Percentiles rank a stretch among this genome's conserved stretches.
phyloP scores from a whole-genome alignment of 176 grass and related monocot genomes.

The Oryza glumipatula region DNA sequence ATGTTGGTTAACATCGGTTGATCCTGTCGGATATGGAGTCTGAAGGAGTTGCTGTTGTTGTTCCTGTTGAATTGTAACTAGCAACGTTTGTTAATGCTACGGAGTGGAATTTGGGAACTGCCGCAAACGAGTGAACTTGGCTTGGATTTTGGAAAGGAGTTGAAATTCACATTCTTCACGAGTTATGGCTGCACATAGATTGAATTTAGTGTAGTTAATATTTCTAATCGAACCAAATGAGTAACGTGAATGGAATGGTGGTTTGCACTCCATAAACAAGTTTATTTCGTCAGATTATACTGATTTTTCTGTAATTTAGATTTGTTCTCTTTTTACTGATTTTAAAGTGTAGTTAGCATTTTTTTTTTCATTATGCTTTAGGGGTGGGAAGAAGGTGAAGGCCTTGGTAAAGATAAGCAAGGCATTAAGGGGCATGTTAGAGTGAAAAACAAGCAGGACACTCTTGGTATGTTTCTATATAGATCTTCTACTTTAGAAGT shows the following conservation, averaged over 20 bases:
- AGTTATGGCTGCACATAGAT: not conserved
- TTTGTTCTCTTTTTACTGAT: not conserved
- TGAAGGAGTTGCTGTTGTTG: not conserved
- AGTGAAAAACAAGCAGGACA: constrained; percentile 98
- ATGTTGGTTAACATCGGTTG: not conserved
- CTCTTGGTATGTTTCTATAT: constrained; percentile 48
- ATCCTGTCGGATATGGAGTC: not conserved
- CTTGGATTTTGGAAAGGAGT: not conserved
- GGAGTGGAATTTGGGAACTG: not conserved
- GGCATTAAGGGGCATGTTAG: constrained; percentile 91
- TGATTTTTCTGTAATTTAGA: not conserved
- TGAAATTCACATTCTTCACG: not conserved
- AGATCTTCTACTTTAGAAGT: not conserved
- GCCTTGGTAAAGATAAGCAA: constrained; percentile 98
- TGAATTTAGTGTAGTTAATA: not conserved
- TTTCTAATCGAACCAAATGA: not conserved
- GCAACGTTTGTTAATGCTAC: not conserved
- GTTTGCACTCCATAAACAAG: not conserved
- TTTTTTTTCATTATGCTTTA: constrained; percentile 11
- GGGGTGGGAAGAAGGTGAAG: constrained; percentile 99
- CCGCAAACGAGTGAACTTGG: not conserved
- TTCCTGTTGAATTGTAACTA: not conserved
- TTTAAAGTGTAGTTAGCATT: not conserved
- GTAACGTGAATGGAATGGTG: not conserved
- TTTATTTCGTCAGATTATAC: not conserved